Conservation (phyloP, 2,329 filamentous ascomycete genomes). For the Ceratocystis colombiana region DNA sequence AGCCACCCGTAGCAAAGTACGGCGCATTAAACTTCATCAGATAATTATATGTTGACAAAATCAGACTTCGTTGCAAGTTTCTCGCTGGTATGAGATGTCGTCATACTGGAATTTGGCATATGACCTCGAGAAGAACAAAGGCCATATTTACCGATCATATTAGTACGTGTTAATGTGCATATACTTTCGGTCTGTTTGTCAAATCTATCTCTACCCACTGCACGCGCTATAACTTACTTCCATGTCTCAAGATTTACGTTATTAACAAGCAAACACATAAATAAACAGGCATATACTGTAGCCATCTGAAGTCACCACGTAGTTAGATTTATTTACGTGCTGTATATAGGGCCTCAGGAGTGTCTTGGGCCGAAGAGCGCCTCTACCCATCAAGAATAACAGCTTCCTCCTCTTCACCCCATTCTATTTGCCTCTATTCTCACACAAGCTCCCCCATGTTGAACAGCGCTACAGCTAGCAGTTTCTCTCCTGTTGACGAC, state of each 20-base stretch:
- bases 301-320: background rate
- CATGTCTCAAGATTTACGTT: background rate
- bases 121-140: background rate
- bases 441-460: conserved; percentile 26
- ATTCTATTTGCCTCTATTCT: background rate
- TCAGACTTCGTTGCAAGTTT: background rate
- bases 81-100: background rate
- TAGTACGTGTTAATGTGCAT: background rate
- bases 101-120: background rate
- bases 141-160: background rate
- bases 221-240: background rate
- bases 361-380: background rate
- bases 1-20: background rate
- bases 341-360: background rate
- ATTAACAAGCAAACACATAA: background rate
- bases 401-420: background rate
- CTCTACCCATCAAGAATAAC: background rate
- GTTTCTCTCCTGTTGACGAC: conserved; percentile 31
- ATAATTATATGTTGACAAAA: background rate
- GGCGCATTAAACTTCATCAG: background rate
- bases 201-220: background rate
- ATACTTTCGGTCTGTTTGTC: background rate
- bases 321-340: background rate
- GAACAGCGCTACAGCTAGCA: conserved; percentile 33
- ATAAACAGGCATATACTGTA: background rate